Evolutionary conservation across 1,139 yeast genomes (phyloP).

Genomic region (Entelexis sorbosivorans): DNA sequence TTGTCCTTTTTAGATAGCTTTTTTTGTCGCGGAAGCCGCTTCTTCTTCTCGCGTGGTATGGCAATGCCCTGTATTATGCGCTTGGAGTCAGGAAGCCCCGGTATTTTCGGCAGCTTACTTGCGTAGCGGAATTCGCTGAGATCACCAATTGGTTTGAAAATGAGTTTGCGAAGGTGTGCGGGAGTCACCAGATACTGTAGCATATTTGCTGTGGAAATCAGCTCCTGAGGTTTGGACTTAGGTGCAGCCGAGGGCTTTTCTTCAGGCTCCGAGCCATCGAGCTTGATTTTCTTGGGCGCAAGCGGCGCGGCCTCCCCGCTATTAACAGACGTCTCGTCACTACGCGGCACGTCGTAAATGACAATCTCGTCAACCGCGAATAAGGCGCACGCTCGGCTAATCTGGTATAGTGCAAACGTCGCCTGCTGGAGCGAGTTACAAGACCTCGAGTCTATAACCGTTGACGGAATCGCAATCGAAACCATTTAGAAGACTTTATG

Average conservation of each 20-base stretch:
- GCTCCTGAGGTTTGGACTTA: slow-evolving; percentile 28
- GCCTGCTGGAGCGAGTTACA: slow-evolving; percentile 45
- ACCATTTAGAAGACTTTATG: slow-evolving; percentile 14
- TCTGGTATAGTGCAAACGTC: slow-evolving; percentile 61
- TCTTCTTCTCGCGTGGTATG: slow-evolving; percentile 41
- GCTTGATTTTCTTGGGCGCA: slow-evolving; percentile 20
- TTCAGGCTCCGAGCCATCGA: slow-evolving; percentile 21
- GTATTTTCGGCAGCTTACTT: slow-evolving; percentile 54
- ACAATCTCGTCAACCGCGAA: slow-evolving; percentile 65
- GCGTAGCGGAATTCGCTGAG: slow-evolving; percentile 52
- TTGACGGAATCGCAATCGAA: slow-evolving; percentile 23
- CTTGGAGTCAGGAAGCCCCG: slow-evolving; percentile 44
- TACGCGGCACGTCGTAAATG: slow-evolving; percentile 44
- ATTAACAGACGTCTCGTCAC: slow-evolving; percentile 27
- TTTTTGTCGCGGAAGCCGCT: slow-evolving; percentile 36
- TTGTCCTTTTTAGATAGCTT: slow-evolving; percentile 25
- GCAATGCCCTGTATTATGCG: slow-evolving; percentile 58
- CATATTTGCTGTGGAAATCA: slow-evolving; percentile 51
- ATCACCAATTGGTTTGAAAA: slow-evolving; percentile 38
- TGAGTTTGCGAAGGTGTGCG: slow-evolving; percentile 57
- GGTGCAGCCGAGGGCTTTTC: slow-evolving; percentile 10
- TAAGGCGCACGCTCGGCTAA: slow-evolving; percentile 62
- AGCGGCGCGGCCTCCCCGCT: too few species aligned
- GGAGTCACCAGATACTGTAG: slow-evolving; percentile 82
- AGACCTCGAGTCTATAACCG: slow-evolving; percentile 18